Evolutionary conservation across 1,284 basidiomycete genomes (phyloP), one percentile per base, ranked within the genome.

Genomic region (Filobasidium uniguttulatum): DNA sequence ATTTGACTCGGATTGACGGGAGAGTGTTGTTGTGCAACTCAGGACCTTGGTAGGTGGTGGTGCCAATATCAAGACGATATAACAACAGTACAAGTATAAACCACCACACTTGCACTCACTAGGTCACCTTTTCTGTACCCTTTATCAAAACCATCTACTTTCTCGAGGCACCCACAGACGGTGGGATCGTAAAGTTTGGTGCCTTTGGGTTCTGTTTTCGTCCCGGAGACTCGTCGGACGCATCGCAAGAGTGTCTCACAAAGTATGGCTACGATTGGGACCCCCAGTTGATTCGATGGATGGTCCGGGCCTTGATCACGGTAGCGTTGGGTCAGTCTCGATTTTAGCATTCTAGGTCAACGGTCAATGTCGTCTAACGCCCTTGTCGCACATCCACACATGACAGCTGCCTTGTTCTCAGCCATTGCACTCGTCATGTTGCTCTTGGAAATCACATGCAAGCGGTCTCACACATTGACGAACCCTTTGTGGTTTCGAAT

Each of bases 91-190:
- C n/a, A n/a, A n/a, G n/a, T n/a, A n/a, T n/a, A n/a, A 28, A 25
- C 25, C n/a, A 20, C 15, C 36, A 31, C 23, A 30, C 7, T 25
- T n/a, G 5, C 28, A 31, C 29, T 6, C 20, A 10, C 5, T 19
- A 51, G 53, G 34, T 44, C 38, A 54, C 53, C 14, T 50, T 54
- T 41, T 44, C 49, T 41, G 49, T 49, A 1, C 53, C 53, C 19
- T 50, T 48, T 46, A 50, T 50, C 20, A 31, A 28, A 15, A 19
- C 8, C 25, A 41, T 54, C 45, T 54, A 48, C 36, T 54, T 54
- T 43, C 34, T 54, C 25, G 12, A 37, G 3, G 35, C 40, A 3
- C 17, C 35, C 29, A 26, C 44, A 29, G 34, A 29, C 2, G 36
- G 19, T 25, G 50, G 44, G 1, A 22, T 36, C 15, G 30, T 54